These are phyloP conservation scores for Solanum pimpinellifolium DNA, from an alignment of 257 asterid species.

Conservation along the genomic window DNA sequence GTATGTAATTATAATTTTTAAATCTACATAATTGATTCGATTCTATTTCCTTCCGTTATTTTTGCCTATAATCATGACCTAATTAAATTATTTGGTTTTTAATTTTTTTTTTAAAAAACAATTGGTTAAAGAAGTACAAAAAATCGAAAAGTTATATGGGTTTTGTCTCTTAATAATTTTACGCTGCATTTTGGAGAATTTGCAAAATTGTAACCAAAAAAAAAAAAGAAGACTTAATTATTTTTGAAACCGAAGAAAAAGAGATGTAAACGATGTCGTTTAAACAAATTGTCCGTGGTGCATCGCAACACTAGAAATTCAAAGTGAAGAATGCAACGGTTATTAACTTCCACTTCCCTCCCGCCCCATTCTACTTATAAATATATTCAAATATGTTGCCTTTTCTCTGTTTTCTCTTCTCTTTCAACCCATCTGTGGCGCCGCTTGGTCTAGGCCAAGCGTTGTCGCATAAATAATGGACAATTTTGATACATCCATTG, in stretches of 20 bases:
- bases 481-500: not conserved
- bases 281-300: not conserved
- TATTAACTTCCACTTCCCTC: constrained; percentile 24
- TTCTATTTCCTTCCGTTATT: not conserved
- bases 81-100: no score
- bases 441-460: constrained; percentile 7
- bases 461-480: constrained; percentile 17
- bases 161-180: not conserved
- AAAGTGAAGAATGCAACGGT: constrained; percentile 16
- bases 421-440: not conserved
- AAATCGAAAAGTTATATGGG: not conserved
- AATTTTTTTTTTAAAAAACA: no score
- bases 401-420: not conserved
- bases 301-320: not conserved
- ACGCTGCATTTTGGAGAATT: not conserved
- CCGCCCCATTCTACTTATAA: constrained; percentile 1
- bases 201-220: not conserved
- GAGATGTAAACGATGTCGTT: not conserved
- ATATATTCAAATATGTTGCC: not conserved
- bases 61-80: not conserved
- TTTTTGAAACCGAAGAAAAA: not conserved
- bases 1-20: no score
- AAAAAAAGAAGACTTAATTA: no score
- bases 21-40: no score
- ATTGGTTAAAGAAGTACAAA: no score